Evolutionary conservation across 1,139 yeast genomes (phyloP).

Genomic region (Nakaseomyces nivariensis): DNA sequence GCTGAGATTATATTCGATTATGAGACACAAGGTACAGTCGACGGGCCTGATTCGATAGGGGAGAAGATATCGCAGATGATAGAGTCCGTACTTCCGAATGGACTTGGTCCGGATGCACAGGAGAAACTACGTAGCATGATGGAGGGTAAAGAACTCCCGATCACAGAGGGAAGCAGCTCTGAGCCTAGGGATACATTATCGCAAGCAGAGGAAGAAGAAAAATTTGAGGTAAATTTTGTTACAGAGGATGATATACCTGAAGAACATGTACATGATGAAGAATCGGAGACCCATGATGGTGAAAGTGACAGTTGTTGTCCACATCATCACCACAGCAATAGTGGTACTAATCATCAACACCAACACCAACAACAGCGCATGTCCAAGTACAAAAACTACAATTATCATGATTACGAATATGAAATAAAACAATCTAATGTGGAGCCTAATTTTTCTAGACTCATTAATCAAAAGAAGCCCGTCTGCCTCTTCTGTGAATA

Average conservation of each 20-base stretch:
- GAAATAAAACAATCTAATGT: slow-evolving; percentile 7
- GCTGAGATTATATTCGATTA: slow-evolving; percentile 28
- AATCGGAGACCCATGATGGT: not conserved
- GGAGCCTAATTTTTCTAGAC: slow-evolving; percentile 23
- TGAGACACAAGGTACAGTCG: slow-evolving; percentile 20
- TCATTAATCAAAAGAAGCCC: slow-evolving; percentile 18
- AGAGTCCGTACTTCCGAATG: slow-evolving; percentile 24
- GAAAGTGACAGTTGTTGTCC: slow-evolving; percentile 10
- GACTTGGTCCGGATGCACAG: slow-evolving; percentile 18
- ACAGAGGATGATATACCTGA: slow-evolving; percentile 1
- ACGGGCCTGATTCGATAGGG: slow-evolving; percentile 23
- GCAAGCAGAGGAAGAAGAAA: not conserved
- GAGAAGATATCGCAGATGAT: slow-evolving; percentile 25
- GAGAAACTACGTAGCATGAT: slow-evolving; percentile 21
- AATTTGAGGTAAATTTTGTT: slow-evolving; percentile 2
- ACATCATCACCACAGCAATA: slow-evolving; percentile 9
- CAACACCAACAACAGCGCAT: not conserved
- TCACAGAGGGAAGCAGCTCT: slow-evolving; percentile 10
- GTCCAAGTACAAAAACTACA: slow-evolving; percentile 11
- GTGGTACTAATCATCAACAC: not conserved
- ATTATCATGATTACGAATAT: slow-evolving; percentile 18
- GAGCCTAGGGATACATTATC: not conserved
- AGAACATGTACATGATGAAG: slow-evolving; percentile 4
- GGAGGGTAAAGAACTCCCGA: slow-evolving; percentile 18
- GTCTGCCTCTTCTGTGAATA: slow-evolving; percentile 53